Base-by-base conservation (phyloP, 495 filamentous ascomycete species). In the Neurospora tetraspora region DNA sequence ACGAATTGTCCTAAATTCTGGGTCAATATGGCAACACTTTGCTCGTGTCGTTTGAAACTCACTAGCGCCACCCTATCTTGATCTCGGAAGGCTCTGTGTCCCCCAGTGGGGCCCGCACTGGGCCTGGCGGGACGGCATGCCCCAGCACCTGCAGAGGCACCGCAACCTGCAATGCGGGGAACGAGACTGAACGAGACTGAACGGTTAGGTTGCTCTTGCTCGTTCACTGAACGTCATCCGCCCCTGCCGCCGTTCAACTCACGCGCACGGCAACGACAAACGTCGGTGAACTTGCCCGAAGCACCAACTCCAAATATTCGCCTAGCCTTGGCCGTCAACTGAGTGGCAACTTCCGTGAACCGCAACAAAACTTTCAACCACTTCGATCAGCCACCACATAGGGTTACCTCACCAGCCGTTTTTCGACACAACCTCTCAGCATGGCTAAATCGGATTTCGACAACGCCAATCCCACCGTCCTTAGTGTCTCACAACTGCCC, bases 391-490 rank as follows among this genome's bases (percentile, higher is more conserved):
- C 27, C 31, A 65, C 14, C 53, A 18, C 27, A 18, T 9, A 34
- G 53, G 27, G 27, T 36, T 9, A 34, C 53, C 27, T 65, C 53
- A 34, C 14, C 53, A 65, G 27, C 31, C 53, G 53, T 31, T 31
- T 65, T 65, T 65, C 53, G 34, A 69, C 39, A 69, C 37, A 18
- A 11, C 68, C 18, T 39, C 27, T 59, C 47, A 77, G 72, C 23
- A 80, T 81, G 78, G 72, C 75, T 47, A 72, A 73, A 20, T 53
- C 61, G 12, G 76, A 78, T 72, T 73, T 92, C 47, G 90, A 97
- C 74, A 99, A 99, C 81, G 93, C 90, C 71, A 98, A 99, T 84
- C 96, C 96, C 71, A 97, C 94, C 31, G 94, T 99, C 78, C 85
- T 98, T 70, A 96, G 91, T 79, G 88, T 88, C 71, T 94, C 94